Evolutionary conservation across 2,329 filamentous ascomycete species (phyloP).

Genomic region (Kalmusia sp.): DNA sequence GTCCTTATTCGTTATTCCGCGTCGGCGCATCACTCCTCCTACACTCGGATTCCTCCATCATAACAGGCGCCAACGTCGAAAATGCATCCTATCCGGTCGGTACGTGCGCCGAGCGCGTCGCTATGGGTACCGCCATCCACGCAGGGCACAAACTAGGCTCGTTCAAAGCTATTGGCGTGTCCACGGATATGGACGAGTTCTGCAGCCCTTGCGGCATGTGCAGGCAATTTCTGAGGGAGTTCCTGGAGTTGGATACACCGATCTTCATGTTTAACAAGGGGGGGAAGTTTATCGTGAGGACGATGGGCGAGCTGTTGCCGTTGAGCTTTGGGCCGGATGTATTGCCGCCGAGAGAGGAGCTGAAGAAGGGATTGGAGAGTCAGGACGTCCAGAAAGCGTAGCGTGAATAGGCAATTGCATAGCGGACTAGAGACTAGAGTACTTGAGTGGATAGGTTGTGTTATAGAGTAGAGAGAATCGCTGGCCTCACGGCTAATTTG

Average conservation of each 20-base stretch:
- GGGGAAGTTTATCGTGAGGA: constrained; percentile 73
- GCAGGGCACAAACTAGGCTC: constrained; percentile 55
- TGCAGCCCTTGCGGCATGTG: constrained; percentile 89
- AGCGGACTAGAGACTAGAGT: neutral
- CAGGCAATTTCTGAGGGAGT: constrained; percentile 73
- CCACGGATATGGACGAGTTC: constrained; percentile 71
- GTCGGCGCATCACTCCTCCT: constrained; percentile 82
- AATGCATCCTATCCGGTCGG: constrained; percentile 93
- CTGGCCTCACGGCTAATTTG: neutral
- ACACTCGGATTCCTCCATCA: constrained; percentile 49
- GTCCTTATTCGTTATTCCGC: constrained; percentile 88
- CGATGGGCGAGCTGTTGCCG: constrained; percentile 67
- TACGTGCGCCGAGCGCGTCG: constrained; percentile 95
- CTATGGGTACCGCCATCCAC: constrained; percentile 77
- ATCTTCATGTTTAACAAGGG: constrained; percentile 93
- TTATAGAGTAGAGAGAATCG: neutral
- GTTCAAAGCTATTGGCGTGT: constrained; percentile 78
- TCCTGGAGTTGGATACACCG: constrained; percentile 63
- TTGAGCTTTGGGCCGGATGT: constrained; percentile 62
- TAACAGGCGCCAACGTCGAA: constrained; percentile 79
- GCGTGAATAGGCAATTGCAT: neutral
- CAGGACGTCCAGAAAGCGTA: constrained; percentile 28
- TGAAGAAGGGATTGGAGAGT: constrained; percentile 36
- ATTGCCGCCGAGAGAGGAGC: constrained; percentile 45
- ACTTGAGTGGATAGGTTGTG: neutral